These are phyloP conservation scores for Kodamaea fungicola DNA, from an alignment of 1,139 yeast genomes.

Conservation along the genomic window DNA sequence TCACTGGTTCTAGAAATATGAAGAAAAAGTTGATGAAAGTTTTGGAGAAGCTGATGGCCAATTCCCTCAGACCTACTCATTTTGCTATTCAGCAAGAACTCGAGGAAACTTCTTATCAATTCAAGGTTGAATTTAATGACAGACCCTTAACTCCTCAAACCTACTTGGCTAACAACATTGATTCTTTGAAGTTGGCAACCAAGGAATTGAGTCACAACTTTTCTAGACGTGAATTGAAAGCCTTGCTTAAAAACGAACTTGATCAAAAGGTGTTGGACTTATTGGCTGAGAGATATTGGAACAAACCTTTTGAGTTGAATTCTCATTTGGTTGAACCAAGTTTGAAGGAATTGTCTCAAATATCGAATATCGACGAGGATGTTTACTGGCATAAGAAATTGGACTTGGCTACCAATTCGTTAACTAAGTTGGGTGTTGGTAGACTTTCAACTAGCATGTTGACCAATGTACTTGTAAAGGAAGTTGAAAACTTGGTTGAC, in stretches of 20 bases:
- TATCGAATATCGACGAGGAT: conserved; percentile 57
- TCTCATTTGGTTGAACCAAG: conserved; percentile 39
- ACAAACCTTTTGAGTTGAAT: conserved; percentile 47
- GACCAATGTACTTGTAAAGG: conserved; percentile 74
- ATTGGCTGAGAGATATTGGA: conserved; percentile 91
- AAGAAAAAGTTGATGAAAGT: conserved; percentile 81
- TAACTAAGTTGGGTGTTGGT: conserved; percentile 93
- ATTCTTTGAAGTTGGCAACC: conserved; percentile 78
- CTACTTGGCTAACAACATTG: conserved; percentile 88
- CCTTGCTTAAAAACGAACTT: conserved; percentile 74
- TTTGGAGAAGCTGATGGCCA: conserved; percentile 88
- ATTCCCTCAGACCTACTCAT: conserved; percentile 83
- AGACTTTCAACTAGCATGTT: conserved; percentile 80
- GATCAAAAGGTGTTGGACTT: conserved; percentile 88
- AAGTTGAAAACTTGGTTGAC: conserved; percentile 69
- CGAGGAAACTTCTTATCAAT: conserved; percentile 89
- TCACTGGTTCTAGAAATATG: conserved; percentile 73
- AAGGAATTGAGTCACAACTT: conserved; percentile 83
- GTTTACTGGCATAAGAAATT: conserved; percentile 84
- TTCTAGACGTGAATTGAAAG: conserved; percentile 77
- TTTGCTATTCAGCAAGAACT: conserved; percentile 82
- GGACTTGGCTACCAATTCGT: conserved; percentile 75
- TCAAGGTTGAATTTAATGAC: conserved; percentile 95
- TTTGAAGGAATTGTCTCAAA: conserved; percentile 48
- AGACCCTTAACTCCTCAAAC: conserved; percentile 90